phyloP scores from a whole-genome alignment of 2,329 filamentous ascomycete species.

The Botrytis sinoallii region DNA sequence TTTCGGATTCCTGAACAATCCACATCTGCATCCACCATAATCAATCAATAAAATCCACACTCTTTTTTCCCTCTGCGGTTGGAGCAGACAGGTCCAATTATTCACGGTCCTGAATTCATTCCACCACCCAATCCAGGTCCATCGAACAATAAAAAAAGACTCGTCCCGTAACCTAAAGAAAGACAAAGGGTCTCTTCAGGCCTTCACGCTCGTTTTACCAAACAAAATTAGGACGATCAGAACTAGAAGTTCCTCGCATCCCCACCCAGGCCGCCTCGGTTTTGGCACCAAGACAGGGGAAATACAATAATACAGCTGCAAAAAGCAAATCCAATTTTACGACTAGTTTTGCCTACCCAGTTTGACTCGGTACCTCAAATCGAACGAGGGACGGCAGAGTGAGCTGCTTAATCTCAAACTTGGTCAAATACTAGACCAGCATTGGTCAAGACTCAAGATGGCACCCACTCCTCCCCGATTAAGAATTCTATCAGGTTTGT shows the following conservation, averaged over 20 bases:
- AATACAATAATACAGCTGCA: constrained; percentile 1
- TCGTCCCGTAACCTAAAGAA: background rate
- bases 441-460: constrained; percentile 37
- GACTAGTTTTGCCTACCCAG: constrained; percentile 4
- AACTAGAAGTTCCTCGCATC: constrained; percentile 1
- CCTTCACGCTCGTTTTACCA: constrained; percentile 19
- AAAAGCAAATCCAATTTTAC: constrained; percentile 15
- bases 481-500: constrained; percentile 40
- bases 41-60: constrained; percentile 16
- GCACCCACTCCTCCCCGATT: constrained; percentile 38
- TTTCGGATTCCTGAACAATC: background rate
- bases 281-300: constrained; percentile 16
- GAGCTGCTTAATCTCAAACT: constrained; percentile 30
- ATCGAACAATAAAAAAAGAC: background rate
- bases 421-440: constrained; percentile 23
- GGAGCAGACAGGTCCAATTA: background rate
- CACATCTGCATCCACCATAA: background rate
- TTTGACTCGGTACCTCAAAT: constrained; percentile 26
- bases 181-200: constrained; percentile 2
- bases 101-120: background rate
- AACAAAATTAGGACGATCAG: background rate
- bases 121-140: background rate
- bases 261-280: background rate
- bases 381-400: constrained; percentile 25
- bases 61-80: constrained; percentile 8